Evolutionary conservation across 352 stramenopile species (phyloP).

Genomic region (Globisporangium solare): DNA sequence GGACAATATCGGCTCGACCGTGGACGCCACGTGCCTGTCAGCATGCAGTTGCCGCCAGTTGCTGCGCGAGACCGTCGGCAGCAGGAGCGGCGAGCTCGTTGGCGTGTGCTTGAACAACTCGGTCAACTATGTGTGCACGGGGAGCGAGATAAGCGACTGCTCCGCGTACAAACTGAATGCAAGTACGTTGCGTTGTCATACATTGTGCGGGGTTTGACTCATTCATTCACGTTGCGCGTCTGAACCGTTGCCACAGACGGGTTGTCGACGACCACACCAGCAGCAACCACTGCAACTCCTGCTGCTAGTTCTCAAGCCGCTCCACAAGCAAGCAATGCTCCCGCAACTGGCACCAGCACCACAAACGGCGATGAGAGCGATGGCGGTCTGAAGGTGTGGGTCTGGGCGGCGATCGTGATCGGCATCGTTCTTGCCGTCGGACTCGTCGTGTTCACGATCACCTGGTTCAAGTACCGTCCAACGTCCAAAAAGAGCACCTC

Average conservation of each 20-base stretch:
- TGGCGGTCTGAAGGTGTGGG: constrained; percentile 22
- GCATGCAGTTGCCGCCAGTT: constrained; percentile 13
- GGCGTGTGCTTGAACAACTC: constrained; percentile 13
- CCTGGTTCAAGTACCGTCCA: constrained; percentile 50
- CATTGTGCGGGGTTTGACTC: not conserved
- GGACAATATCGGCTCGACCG: constrained; percentile 8
- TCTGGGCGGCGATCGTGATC: constrained; percentile 34
- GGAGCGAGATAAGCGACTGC: constrained; percentile 6
- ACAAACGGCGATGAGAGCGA: constrained; percentile 6
- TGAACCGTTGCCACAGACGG: constrained; percentile 2
- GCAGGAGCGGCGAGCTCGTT: not conserved
- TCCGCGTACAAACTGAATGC: constrained; percentile 23
- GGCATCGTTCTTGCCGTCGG: constrained; percentile 25
- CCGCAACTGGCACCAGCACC: constrained; percentile 2
- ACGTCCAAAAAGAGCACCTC: constrained; percentile 19
- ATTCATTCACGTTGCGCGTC: not conserved
- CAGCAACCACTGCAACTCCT: not conserved
- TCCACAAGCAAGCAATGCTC: not conserved
- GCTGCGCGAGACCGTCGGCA: not conserved
- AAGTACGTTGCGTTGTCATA: not conserved
- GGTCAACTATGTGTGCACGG: constrained; percentile 2
- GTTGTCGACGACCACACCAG: constrained; percentile 3
- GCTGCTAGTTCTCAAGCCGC: not conserved
- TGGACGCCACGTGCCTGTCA: constrained; percentile 1
- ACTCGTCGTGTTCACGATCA: constrained; percentile 32